Evolutionary conservation across 2,329 filamentous ascomycete genomes (phyloP).

Genomic region (Arthrobotrys pseudoclavata): DNA sequence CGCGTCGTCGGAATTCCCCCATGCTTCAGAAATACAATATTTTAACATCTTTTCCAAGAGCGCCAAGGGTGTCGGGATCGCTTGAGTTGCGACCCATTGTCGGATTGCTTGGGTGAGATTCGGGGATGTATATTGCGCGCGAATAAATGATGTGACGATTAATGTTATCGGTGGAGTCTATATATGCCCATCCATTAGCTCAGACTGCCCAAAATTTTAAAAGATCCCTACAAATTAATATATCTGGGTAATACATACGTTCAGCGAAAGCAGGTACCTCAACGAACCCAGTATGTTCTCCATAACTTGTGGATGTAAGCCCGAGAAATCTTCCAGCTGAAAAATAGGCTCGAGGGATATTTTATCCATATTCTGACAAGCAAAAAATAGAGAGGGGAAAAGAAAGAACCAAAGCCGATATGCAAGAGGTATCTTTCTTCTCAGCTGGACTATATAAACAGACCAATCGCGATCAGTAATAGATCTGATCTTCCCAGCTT

Average conservation of each 20-base stretch:
- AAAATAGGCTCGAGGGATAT: conserved; percentile 34
- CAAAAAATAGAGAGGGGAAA: background rate
- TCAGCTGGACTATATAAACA: conserved; percentile 27
- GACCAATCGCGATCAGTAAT: conserved; percentile 25
- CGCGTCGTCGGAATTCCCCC: conserved; percentile 28
- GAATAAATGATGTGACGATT: conserved; percentile 17
- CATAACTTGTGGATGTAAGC: conserved; percentile 49
- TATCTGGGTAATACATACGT: conserved; percentile 25
- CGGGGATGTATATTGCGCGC: conserved; percentile 8
- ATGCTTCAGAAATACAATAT: conserved; percentile 47
- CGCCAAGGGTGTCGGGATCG: conserved; percentile 11
- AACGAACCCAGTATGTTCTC: conserved; percentile 40
- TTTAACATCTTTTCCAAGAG: conserved; percentile 48
- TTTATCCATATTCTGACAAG: conserved; percentile 32
- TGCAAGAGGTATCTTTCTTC: conserved; percentile 8
- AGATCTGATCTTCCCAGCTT: background rate
- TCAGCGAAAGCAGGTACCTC: conserved; percentile 47
- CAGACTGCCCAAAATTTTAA: background rate
- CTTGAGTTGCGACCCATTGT: conserved; percentile 28
- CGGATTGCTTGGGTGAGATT: conserved; percentile 11
- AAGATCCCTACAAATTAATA: background rate
- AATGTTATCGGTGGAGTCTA: conserved; percentile 44
- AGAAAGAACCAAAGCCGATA: background rate
- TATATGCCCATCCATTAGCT: background rate
- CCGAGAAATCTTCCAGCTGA: conserved; percentile 32